A percentile compares a stretch with the other conserved stretches of the same genome.
Evolutionary conservation across 2,329 filamentous ascomycete species (phyloP).

Genomic region (Aspergillus fumigatiaffinis): DNA sequence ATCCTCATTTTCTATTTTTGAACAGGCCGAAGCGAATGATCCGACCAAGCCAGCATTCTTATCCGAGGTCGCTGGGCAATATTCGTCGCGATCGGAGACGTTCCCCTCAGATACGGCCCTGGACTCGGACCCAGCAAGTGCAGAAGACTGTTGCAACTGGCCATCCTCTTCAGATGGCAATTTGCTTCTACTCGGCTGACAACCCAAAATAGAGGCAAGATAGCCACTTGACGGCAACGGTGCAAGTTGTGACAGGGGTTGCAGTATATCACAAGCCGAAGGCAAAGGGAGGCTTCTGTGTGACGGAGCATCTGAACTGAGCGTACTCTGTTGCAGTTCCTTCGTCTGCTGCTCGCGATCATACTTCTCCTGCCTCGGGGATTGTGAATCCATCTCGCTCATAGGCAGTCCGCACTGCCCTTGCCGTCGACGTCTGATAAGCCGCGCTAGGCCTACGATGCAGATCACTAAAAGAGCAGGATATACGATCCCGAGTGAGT

Average conservation of each 20-base stretch:
- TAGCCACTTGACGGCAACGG: slow-evolving; percentile 23
- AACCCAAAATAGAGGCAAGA: slow-evolving; percentile 15
- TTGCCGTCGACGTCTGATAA: slow-evolving; percentile 15
- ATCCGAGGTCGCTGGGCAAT: slow-evolving; percentile 4
- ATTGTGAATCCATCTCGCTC: slow-evolving; percentile 19
- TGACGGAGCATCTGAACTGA: slow-evolving; percentile 4
- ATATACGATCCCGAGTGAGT: slow-evolving; percentile 15
- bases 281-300: slow-evolving; percentile 8
- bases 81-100: not conserved
- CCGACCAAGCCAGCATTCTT: slow-evolving; percentile 4
- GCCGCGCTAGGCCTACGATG: slow-evolving; percentile 13
- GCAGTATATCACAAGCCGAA: slow-evolving; percentile 23
- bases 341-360: slow-evolving; percentile 14
- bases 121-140: not conserved
- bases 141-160: not conserved
- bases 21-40: not conserved
- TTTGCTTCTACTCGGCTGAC: slow-evolving; percentile 9
- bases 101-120: not conserved
- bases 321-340: slow-evolving; percentile 7
- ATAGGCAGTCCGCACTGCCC: slow-evolving; percentile 7
- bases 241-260: slow-evolving; percentile 19
- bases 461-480: slow-evolving; percentile 13
- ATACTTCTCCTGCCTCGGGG: slow-evolving; percentile 8
- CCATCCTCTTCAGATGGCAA: slow-evolving; percentile 5
- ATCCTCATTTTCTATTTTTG: slow-evolving; percentile 7